Base-by-base conservation (phyloP, 805 yeast species). In the Komagataella populi region DNA sequence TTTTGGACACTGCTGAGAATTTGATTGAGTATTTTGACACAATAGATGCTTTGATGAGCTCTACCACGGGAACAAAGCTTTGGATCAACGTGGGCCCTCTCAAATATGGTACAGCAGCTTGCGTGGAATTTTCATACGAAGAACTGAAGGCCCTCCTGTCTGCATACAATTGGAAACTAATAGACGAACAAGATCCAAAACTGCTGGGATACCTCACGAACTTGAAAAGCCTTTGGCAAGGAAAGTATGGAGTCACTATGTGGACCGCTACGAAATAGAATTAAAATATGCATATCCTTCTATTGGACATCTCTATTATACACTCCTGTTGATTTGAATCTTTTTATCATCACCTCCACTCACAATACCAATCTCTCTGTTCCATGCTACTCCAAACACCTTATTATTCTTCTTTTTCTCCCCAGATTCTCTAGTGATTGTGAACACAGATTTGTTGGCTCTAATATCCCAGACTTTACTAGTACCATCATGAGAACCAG, bases 401-500 rank as follows among this genome's bases (percentile, higher is more conserved):
- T 90, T 88, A 49, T 76, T 71, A 50, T 76, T 72, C 44, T 73
- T 68, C 55, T 70, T 71, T 2, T 70, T 67, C 23, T 49, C 47
- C 10, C 20, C n/a, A 16, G 77, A 72, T 60, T 87, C 84, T 65
- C 98, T 80, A 14, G 84, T 77, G 49, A 93, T 80, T 6, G 95
- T 86, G 65, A 85, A 88, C 70, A 93, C 71, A 10, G 93, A 76
- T 59, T 81, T 78, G 56, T 82, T 84, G 4, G 96, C 84, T 62
- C 99, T 81, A 7, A 91, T 77, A 66, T 91, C 99, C 99, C 99
- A 93, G 18, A 93, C 84, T 61, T 89, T 83, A 47, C 84, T 91
- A 0, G 96, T 87, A 23, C 98, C 96, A 66, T 93, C 99, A 64
- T 90, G 96, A n/a, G 96, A 87, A 10, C 84, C 96, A 4, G 96